Conservation (phyloP, 192 early-diverging fungal genomes). For the Pilobolus umbonatus region DNA sequence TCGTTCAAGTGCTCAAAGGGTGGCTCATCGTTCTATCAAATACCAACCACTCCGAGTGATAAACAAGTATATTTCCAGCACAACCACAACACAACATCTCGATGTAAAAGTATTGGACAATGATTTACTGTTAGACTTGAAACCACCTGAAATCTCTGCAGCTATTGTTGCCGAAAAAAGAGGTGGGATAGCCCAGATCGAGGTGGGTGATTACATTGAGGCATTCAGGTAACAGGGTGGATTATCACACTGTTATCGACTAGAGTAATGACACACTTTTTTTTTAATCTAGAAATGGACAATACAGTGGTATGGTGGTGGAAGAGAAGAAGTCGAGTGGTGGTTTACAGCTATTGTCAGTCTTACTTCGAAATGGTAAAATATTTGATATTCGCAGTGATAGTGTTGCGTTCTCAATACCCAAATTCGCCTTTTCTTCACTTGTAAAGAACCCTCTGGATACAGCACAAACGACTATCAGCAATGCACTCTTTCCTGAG, state of each 20-base stretch:
- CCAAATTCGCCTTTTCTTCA: constrained; percentile 26
- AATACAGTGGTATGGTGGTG: constrained; percentile 31
- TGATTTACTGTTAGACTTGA: too few relatives aligned
- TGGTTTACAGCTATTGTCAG: constrained; percentile 18
- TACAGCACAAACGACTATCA: constrained; percentile 8
- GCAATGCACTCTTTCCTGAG: constrained; percentile 13
- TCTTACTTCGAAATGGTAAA: constrained; percentile 19
- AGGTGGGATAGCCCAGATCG: too few relatives aligned
- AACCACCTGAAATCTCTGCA: too few relatives aligned
- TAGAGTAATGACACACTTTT: neutral
- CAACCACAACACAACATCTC: too few relatives aligned
- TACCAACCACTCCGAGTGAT: too few relatives aligned
- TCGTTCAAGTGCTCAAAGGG: neutral
- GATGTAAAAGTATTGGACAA: too few relatives aligned
- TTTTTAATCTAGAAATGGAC: neutral
- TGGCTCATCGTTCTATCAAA: too few relatives aligned
- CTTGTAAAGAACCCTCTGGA: constrained; percentile 5
- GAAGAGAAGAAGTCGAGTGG: constrained; percentile 14
- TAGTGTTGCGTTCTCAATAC: constrained; percentile 43
- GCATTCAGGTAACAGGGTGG: too few relatives aligned
- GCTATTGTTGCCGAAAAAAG: too few relatives aligned
- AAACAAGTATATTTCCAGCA: too few relatives aligned
- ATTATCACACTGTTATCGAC: too few relatives aligned
- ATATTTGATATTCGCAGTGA: constrained; percentile 21
- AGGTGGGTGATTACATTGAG: too few relatives aligned